Conservation (phyloP, 495 filamentous ascomycete species). For the Neurospora sublineolata region DNA sequence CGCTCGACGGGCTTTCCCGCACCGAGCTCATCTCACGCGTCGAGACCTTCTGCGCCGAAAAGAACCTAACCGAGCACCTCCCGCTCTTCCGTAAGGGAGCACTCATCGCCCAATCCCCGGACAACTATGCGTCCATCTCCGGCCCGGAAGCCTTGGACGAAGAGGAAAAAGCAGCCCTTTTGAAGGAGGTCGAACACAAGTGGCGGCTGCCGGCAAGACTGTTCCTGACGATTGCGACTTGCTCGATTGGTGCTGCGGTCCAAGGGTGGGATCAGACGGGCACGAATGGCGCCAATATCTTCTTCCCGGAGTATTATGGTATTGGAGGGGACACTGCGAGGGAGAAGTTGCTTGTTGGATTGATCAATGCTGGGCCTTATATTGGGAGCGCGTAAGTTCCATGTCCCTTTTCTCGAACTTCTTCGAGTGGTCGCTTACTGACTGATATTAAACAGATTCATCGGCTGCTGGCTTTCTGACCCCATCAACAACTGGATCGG, state of each 20-base stretch:
- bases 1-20: constrained; percentile 44
- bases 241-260: constrained; percentile 64
- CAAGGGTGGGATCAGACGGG: constrained; percentile 67
- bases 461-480: constrained; percentile 60
- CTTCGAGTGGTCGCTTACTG: not conserved
- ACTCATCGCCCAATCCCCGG: constrained; percentile 53
- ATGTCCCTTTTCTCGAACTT: not conserved
- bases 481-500: constrained; percentile 57
- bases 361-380: constrained; percentile 43
- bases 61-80: constrained; percentile 39
- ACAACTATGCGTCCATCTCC: constrained; percentile 36
- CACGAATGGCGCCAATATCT: constrained; percentile 65
- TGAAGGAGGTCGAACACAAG: constrained; percentile 46
- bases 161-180: constrained; percentile 41
- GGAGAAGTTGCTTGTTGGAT: constrained; percentile 38
- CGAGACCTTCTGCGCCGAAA: constrained; percentile 40
- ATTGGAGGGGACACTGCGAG: constrained; percentile 36
- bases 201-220: constrained; percentile 55
- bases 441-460: constrained; percentile 12
- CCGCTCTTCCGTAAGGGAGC: constrained; percentile 48
- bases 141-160: constrained; percentile 41
- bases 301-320: constrained; percentile 40
- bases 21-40: constrained; percentile 43
- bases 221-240: constrained; percentile 52
- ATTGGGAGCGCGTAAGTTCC: constrained; percentile 28